Evolutionary conservation across 495 filamentous ascomycete genomes (phyloP).

Genomic region (Xylaria longipes): DNA sequence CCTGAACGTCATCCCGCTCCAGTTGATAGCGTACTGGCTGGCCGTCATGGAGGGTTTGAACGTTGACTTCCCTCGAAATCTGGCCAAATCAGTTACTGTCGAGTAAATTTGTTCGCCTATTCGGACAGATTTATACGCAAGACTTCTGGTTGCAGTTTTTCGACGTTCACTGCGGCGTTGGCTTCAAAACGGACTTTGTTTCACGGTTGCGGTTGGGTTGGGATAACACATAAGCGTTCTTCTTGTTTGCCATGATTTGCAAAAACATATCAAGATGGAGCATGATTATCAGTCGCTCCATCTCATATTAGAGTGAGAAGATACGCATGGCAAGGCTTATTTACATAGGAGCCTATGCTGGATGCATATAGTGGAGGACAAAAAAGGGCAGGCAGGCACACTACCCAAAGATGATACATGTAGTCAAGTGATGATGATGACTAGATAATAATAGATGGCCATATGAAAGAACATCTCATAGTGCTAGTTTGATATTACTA

Average conservation of each 20-base stretch:
- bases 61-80: constrained; percentile 95
- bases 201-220: constrained; percentile 34
- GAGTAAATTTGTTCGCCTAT: constrained; percentile 65
- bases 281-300: constrained; percentile 11
- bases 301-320: constrained; percentile 18
- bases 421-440: constrained; percentile 24
- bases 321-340: constrained; percentile 11
- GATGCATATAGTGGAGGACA: constrained; percentile 9
- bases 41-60: constrained; percentile 95
- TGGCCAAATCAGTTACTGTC: constrained; percentile 98
- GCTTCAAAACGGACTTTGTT: constrained; percentile 32
- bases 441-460: constrained; percentile 16
- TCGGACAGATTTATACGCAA: constrained; percentile 26
- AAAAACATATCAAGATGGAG: constrained; percentile 31
- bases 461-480: neutral
- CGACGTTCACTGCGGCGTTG: constrained; percentile 35
- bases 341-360: neutral
- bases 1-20: constrained; percentile 95
- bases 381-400: constrained; percentile 6
- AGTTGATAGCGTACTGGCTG: constrained; percentile 98
- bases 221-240: constrained; percentile 34
- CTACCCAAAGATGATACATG: constrained; percentile 14
- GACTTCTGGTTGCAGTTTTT: constrained; percentile 23
- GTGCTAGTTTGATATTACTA: neutral
- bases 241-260: constrained; percentile 31